A percentile compares a stretch with the other conserved stretches of the same genome.
These are phyloP conservation scores for Cyclocybe aegerita DNA, from an alignment of 768 basidiomycete genomes.

Conservation along the genomic window DNA sequence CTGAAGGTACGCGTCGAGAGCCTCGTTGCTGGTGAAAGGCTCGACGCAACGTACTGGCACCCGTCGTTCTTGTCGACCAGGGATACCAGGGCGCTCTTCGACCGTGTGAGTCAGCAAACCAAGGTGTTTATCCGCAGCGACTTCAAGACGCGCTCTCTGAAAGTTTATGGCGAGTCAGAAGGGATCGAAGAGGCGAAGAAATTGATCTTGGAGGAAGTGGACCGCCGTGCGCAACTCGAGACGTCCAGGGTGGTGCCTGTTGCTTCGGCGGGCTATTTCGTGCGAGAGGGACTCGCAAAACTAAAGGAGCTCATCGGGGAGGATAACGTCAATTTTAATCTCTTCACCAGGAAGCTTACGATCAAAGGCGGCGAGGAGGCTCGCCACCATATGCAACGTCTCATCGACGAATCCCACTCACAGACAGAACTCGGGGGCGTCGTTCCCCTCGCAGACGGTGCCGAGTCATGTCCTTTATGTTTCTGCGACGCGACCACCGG, in stretches of 20 bases:
- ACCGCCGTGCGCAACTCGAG: constrained; percentile 39
- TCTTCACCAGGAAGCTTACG: constrained; percentile 38
- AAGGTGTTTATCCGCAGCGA: constrained; percentile 45
- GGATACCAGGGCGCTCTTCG: constrained; percentile 32
- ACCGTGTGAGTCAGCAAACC: constrained; percentile 19
- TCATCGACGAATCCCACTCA: constrained; percentile 40
- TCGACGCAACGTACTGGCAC: constrained; percentile 50
- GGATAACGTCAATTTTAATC: constrained; percentile 48
- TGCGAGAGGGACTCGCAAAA: constrained; percentile 45
- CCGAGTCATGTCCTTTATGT: constrained; percentile 53
- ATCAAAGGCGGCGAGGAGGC: constrained; percentile 60
- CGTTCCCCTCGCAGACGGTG: constrained; percentile 4
- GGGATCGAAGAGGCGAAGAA: constrained; percentile 41
- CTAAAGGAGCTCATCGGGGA: constrained; percentile 56
- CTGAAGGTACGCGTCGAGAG: constrained; percentile 62
- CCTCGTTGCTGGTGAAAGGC: constrained; percentile 47
- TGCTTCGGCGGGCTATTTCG: constrained; percentile 47
- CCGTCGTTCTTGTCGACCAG: constrained; percentile 30
- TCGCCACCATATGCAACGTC: constrained; percentile 41
- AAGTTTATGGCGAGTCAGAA: constrained; percentile 41
- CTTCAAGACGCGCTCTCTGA: constrained; percentile 42
- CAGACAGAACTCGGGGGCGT: background rate
- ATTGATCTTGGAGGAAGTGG: constrained; percentile 47
- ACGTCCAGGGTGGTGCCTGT: constrained; percentile 27
- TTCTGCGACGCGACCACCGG: constrained; percentile 41